Conservation (phyloP, 2,329 filamentous ascomycete species). For the Sphaerulina musiva region DNA sequence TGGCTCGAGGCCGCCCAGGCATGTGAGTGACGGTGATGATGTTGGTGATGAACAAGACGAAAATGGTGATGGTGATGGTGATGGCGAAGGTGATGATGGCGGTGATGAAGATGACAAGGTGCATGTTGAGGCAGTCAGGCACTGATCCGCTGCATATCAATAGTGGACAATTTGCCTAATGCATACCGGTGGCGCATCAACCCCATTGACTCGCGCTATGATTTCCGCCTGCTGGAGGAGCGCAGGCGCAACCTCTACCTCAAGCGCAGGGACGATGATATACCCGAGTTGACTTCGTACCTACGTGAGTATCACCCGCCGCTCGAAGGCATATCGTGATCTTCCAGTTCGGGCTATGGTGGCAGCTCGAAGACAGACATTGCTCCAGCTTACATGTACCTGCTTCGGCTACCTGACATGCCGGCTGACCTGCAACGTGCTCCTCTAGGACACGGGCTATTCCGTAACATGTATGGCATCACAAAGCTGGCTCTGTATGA, state of each 20-base stretch:
- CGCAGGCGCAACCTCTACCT: slow-evolving; percentile 14
- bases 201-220: slow-evolving; percentile 19
- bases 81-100: no score
- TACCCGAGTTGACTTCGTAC: slow-evolving; percentile 64
- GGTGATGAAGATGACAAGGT: no score
- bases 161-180: slow-evolving; percentile 14
- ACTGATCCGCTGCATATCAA: not conserved
- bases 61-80: no score
- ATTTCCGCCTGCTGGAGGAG: slow-evolving; percentile 19
- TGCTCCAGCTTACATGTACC: no score
- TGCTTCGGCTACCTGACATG: no score
- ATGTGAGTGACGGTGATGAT: not conserved
- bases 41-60: no score
- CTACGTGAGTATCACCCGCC: slow-evolving; percentile 45
- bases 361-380: no score
- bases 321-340: no score
- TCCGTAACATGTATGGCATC: slow-evolving; percentile 86
- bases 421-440: no score
- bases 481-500: slow-evolving; percentile 76
- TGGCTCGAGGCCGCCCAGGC: slow-evolving; percentile 19
- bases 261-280: slow-evolving; percentile 13
- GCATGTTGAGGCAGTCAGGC: no score
- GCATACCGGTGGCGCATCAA: slow-evolving; percentile 21
- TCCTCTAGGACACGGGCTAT: slow-evolving; percentile 49
- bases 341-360: no score